Evolutionary conservation across 495 filamentous ascomycete species (phyloP).

Genomic region (Lophiostoma macrostomum): DNA sequence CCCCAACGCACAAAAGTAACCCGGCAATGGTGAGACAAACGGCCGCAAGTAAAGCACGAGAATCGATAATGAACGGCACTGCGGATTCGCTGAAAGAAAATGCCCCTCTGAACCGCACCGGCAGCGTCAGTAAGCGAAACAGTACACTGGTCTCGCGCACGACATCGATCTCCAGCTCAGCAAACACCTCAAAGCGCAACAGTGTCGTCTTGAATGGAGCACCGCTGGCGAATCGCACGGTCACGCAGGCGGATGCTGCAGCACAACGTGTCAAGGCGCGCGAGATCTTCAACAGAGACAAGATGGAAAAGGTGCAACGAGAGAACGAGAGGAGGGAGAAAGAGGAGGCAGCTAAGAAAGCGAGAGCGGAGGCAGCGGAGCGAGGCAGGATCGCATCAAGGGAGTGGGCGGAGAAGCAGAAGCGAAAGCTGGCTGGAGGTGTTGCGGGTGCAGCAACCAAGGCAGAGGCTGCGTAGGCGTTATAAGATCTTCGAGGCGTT

Average conservation of each 20-base stretch:
- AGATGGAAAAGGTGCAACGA: too few species aligned
- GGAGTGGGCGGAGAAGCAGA: conserved; percentile 70
- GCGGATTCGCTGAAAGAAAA: conserved; percentile 7
- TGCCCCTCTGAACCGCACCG: too few species aligned
- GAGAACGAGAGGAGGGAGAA: conserved; percentile 46
- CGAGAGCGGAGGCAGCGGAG: conserved; percentile 56
- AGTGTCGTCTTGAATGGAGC: conserved; percentile 28
- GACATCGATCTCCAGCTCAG: conserved; percentile 3
- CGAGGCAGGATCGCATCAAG: conserved; percentile 58
- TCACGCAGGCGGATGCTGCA: conserved; percentile 50
- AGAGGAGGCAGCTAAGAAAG: conserved; percentile 34
- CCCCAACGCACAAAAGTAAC: conserved; percentile 38
- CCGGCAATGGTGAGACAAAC: conserved; percentile 46
- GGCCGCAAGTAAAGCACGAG: conserved; percentile 56
- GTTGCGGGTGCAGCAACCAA: conserved; percentile 4
- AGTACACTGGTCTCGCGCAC: conserved; percentile 7
- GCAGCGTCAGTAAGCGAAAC: conserved; percentile 9
- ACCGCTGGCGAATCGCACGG: conserved; percentile 41
- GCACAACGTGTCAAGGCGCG: conserved; percentile 55
- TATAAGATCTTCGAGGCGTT: too few species aligned
- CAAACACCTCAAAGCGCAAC: conserved; percentile 15
- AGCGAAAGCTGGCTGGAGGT: conserved; percentile 37
- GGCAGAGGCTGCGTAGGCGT: conserved; percentile 7
- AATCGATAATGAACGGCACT: conserved; percentile 41
- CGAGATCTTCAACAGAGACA: conserved; percentile 60